phyloP scores from a whole-genome alignment of 306 rosid genomes.

The Dryas octopetala region DNA sequence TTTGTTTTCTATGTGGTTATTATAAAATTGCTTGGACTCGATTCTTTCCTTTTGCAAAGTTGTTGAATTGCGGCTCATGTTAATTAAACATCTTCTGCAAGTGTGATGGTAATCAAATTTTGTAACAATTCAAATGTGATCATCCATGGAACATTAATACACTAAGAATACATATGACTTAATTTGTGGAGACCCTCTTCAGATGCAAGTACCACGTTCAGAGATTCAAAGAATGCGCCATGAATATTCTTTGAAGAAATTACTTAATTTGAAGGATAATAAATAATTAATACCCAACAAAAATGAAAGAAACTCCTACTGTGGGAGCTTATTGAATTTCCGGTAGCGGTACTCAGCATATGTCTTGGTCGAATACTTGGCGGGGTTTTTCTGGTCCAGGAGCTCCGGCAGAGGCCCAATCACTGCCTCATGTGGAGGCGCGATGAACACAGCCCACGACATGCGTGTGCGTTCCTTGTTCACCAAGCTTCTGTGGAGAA shows the following conservation, averaged over 20 bases:
- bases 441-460: constrained; percentile 68
- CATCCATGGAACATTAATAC: not conserved
- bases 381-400: constrained; percentile 39
- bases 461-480: constrained; percentile 53
- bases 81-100: too few species aligned
- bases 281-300: not conserved
- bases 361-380: constrained; percentile 61
- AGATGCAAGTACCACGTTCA: not conserved
- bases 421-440: constrained; percentile 44
- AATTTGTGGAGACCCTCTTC: not conserved
- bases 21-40: too few species aligned
- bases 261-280: too few species aligned
- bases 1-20: too few species aligned
- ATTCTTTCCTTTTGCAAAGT: too few species aligned
- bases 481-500: constrained; percentile 67
- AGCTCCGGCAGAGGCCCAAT: constrained; percentile 56
- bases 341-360: constrained; percentile 57
- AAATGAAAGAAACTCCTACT: not conserved
- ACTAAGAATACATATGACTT: not conserved
- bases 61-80: too few species aligned
- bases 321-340: constrained; percentile 66
- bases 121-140: not conserved
- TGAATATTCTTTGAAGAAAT: not conserved
- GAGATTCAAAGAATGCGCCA: not conserved
- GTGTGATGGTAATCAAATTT: not conserved